Evolutionary conservation across 2,329 filamentous ascomycete genomes (phyloP), one percentile per base, ranked within the genome.

Genomic region (Aspergillus aculeatus): DNA sequence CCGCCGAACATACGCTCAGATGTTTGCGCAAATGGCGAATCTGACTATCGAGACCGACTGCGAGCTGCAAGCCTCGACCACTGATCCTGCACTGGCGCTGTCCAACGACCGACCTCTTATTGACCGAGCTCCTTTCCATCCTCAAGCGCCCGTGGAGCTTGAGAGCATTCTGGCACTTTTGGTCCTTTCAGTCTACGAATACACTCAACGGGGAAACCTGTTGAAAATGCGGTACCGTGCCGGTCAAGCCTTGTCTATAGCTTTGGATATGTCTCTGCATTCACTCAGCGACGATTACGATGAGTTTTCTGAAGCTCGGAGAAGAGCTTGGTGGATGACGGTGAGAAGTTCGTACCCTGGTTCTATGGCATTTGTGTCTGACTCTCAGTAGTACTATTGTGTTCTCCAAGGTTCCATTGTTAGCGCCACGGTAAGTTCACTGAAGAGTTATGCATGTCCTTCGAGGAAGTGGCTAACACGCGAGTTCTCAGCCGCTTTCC

Each of bases 291-390:
- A 67, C 12, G 70, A 74, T 29, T 68, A 72, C 44, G 70, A 76
- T 64, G 67, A 72, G 32, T 78, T 72, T 53, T 65, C 74, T 5
- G 78, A 80, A 63, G 77, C 77, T 47, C 73, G 69, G 56, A 69
- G 77, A 48, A 71, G 78, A 67, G 77, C 77, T 47, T 80, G 78
- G 78, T 80, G 78, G 78, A 80, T 80, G 78, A 80, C 77, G 61
- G 78, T 80, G 70, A 57, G 70, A 38, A 38, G 5, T 6, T 19
- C 47, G 56, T 4, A 21, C 11, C 11, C 4, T 11, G n/a, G 19
- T 4, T 52, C 54, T 26, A 32, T 38, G 51, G 54, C 19, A 23
- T 35, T 52, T 32, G 9, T 38, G 38, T 9, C 61, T 61, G 24
- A 57, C 26, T n/a, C 4, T 48, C 31, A 14, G 6, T 62, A 80